phyloP scores from a whole-genome alignment of 306 rosid genomes.

The Ceratonia siliqua region DNA sequence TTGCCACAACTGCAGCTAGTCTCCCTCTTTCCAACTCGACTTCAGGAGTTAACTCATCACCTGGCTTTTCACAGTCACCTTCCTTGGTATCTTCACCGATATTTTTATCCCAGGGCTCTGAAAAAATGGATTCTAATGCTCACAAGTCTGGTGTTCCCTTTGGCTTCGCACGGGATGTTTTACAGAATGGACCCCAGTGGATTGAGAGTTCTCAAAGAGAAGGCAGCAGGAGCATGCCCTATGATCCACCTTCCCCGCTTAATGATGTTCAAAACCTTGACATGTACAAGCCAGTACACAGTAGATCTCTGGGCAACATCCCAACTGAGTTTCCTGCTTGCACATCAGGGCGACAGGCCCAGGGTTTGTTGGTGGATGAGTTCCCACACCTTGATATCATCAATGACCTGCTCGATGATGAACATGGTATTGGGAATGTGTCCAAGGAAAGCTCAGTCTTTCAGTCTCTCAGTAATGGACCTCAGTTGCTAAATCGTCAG shows the following conservation, averaged over 20 bases:
- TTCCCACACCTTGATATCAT: conserved; percentile 97
- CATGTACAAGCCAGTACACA: conserved; percentile 52
- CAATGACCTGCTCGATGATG: conserved; percentile 95
- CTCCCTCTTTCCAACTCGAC: conserved; percentile 52
- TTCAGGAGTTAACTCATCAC: conserved; percentile 58
- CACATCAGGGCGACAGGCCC: conserved; percentile 71
- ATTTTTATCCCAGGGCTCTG: conserved; percentile 61
- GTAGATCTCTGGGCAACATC: conserved; percentile 53
- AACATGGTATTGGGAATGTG: conserved; percentile 54
- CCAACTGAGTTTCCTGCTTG: conserved; percentile 54
- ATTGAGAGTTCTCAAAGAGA: conserved; percentile 68
- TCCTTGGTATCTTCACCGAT: conserved; percentile 69
- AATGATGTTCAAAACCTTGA: conserved; percentile 58
- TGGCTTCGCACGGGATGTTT: conserved; percentile 52
- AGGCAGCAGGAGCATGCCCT: conserved; percentile 51
- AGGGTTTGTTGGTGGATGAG: conserved; percentile 75
- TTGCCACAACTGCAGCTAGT: conserved; percentile 52
- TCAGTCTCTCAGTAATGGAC: conserved; percentile 54
- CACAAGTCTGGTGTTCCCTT: conserved; percentile 59
- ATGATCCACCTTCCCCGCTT: conserved; percentile 50
- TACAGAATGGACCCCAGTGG: conserved; percentile 72
- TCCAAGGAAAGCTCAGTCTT: conserved; percentile 48
- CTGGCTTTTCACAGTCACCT: conserved; percentile 62
- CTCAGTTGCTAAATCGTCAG: conserved; percentile 66
- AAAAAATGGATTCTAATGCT: conserved; percentile 54